These are phyloP conservation scores for Fraxinus sp. DNA, from an alignment of 305 asterid species.

Conservation along the genomic window DNA sequence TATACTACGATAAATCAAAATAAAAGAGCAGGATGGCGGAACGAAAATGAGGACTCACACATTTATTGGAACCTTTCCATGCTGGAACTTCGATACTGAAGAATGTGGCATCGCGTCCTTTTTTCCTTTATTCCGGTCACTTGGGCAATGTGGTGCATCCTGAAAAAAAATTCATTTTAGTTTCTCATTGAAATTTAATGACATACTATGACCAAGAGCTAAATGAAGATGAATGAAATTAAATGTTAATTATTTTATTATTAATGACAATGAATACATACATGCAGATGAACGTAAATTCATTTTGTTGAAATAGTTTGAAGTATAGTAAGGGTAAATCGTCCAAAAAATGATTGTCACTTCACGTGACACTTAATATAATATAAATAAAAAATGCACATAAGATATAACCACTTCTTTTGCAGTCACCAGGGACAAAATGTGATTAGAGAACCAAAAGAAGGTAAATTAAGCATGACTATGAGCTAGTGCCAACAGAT, in stretches of 20 bases:
- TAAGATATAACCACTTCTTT: background rate
- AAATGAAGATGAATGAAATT: background rate
- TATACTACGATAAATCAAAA: background rate
- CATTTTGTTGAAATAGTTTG: background rate
- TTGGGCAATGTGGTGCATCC: conserved; percentile 41
- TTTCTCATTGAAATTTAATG: background rate
- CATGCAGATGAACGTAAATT: background rate
- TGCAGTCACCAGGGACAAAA: background rate
- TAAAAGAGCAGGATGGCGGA: background rate
- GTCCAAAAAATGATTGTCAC: background rate
- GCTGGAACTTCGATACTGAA: conserved; percentile 34
- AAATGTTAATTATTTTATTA: background rate
- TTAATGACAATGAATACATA: background rate
- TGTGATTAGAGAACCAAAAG: background rate
- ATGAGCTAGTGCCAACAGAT: background rate
- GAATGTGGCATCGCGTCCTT: conserved; percentile 39
- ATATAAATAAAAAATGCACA: background rate
- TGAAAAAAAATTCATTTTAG: conserved; percentile 16
- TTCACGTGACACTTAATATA: background rate
- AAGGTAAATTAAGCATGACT: background rate
- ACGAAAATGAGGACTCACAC: conserved; percentile 28
- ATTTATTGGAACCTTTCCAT: conserved; percentile 36
- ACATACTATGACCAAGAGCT: background rate
- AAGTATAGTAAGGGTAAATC: background rate
- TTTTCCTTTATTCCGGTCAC: conserved; percentile 30